phyloP scores from a whole-genome alignment of 306 rosid species.

The Crotalaria pallida region DNA sequence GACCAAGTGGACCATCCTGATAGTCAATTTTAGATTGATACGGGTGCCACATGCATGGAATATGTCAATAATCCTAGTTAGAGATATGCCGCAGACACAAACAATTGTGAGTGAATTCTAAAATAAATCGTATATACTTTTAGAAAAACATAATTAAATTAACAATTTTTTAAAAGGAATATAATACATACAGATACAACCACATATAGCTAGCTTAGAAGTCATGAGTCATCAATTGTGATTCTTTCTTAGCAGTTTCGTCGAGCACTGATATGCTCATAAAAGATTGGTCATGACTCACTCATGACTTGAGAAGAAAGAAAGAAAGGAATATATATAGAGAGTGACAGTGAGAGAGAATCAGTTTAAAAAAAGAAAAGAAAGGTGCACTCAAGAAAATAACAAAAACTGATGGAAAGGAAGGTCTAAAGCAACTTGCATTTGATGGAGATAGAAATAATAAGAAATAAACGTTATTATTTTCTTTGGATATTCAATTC shows the following conservation, averaged over 20 bases:
- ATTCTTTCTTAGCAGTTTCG: neutral
- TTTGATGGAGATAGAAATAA: slow-evolving; percentile 4
- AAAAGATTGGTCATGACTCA: neutral
- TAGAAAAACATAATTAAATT: neutral
- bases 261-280: too few species aligned
- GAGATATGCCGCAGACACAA: neutral
- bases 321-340: slow-evolving; percentile 26
- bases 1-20: neutral
- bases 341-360: slow-evolving; percentile 3
- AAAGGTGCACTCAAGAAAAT: neutral
- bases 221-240: neutral
- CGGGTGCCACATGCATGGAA: neutral
- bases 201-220: neutral
- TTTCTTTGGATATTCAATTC: slow-evolving; percentile 42
- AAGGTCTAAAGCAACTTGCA: slow-evolving; percentile 23
- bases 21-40: neutral
- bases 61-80: neutral
- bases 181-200: neutral
- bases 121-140: neutral
- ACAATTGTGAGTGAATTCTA: neutral
- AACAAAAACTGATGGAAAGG: neutral
- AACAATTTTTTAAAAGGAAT: neutral
- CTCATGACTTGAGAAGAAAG: neutral
- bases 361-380: neutral
- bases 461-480: neutral